phyloP scores from a whole-genome alignment of 768 basidiomycete species.

The Russula dissimulans region DNA sequence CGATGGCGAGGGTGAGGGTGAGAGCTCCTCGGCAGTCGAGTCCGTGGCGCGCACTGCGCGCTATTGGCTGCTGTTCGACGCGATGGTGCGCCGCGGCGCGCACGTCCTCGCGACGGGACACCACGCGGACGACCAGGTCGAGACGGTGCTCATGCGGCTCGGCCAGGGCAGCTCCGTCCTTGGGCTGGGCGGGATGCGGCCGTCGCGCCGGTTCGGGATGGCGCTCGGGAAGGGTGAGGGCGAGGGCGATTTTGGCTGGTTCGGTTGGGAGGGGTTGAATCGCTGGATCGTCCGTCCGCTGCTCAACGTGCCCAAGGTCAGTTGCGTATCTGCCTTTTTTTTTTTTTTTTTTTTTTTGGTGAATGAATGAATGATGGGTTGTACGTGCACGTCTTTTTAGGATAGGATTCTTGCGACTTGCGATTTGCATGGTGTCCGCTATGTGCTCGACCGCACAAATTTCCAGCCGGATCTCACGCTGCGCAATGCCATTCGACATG shows the following conservation, averaged over 20 bases:
- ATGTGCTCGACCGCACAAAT: conserved; percentile 62
- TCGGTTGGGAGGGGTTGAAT: conserved; percentile 49
- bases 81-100: conserved; percentile 33
- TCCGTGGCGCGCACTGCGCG: conserved; percentile 49
- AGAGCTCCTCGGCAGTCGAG: conserved; percentile 35
- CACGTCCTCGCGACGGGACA: conserved; percentile 57
- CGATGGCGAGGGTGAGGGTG: too few relatives aligned
- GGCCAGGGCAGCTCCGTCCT: conserved; percentile 44
- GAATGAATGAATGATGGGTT: background rate
- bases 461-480: conserved; percentile 63
- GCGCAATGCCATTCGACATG: conserved; percentile 63
- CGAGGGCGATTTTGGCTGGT: conserved; percentile 27
- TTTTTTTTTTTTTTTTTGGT: background rate
- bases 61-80: conserved; percentile 41
- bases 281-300: conserved; percentile 68
- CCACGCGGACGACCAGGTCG: conserved; percentile 78
- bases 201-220: conserved; percentile 72
- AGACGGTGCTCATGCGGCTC: conserved; percentile 67
- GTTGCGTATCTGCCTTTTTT: background rate
- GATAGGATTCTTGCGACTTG: conserved; percentile 77
- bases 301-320: conserved; percentile 59
- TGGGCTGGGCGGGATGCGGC: conserved; percentile 62
- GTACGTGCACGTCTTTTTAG: conserved; percentile 29
- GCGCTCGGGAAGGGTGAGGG: conserved; percentile 31
- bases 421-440: conserved; percentile 47